phyloP scores from a whole-genome alignment of 768 basidiomycete genomes.

The Tricholoma flavovirens region DNA sequence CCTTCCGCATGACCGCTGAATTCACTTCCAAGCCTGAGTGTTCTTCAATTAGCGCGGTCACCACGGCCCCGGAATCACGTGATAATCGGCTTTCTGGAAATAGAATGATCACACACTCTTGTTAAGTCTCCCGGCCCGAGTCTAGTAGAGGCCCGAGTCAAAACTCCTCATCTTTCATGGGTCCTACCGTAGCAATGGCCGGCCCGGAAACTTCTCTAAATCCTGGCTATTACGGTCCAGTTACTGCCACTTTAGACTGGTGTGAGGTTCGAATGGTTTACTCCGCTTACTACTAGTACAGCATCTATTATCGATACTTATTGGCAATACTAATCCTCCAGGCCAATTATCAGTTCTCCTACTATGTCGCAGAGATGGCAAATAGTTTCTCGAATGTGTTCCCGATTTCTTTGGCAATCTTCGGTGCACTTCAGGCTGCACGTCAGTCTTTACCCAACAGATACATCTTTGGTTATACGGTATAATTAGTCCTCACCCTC shows the following conservation, averaged over 20 bases:
- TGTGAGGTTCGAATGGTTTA: conserved; percentile 47
- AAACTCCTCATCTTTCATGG: not conserved
- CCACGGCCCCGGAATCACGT: not conserved
- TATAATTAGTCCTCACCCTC: conserved; percentile 15
- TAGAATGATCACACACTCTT: no score
- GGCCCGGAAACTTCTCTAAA: conserved; percentile 26
- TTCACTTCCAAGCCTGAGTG: no score
- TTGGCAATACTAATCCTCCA: conserved; percentile 28
- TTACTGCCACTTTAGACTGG: conserved; percentile 70
- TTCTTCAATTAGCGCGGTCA: not conserved
- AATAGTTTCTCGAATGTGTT: conserved; percentile 72
- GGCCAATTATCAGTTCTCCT: conserved; percentile 74
- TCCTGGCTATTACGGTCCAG: conserved; percentile 53
- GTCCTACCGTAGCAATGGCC: not conserved
- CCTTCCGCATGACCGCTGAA: conserved; percentile 32
- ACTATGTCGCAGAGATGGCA: conserved; percentile 72
- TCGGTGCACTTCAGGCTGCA: conserved; percentile 35
- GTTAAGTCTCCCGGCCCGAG: no score
- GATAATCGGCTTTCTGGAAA: not conserved
- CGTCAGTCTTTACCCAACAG: conserved; percentile 34
- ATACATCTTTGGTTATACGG: conserved; percentile 37
- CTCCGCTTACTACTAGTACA: no score
- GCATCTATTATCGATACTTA: not conserved
- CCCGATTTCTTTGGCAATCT: conserved; percentile 47
- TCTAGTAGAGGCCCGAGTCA: no score